A percentile compares a stretch with the other conserved stretches of the same genome.
Conservation (phyloP, 2,329 filamentous ascomycete species). For the Rutstroemia sp. region DNA sequence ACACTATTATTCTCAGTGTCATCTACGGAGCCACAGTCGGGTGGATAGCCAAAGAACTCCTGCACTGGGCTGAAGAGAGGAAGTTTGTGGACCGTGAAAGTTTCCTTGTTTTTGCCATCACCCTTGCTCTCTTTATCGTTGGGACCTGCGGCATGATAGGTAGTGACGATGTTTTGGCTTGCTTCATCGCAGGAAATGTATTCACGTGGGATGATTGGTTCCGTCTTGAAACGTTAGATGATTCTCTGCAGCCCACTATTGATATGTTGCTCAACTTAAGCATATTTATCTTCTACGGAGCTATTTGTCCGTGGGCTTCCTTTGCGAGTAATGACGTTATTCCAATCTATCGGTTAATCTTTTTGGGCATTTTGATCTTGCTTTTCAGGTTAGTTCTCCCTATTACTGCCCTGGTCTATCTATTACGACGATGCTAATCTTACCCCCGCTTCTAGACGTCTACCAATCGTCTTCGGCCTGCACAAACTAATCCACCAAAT, state of each 20-base stretch:
- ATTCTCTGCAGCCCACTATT: conserved; percentile 87
- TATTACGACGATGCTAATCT: neutral
- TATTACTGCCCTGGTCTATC: neutral
- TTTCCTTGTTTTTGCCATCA: conserved; percentile 55
- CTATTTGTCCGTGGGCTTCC: conserved; percentile 70
- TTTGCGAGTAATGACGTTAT: conserved; percentile 65
- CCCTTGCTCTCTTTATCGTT: conserved; percentile 77
- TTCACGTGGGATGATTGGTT: conserved; percentile 97
- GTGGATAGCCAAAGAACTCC: conserved; percentile 71
- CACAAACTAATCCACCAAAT: conserved; percentile 76
- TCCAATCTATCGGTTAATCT: conserved; percentile 64
- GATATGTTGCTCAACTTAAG: conserved; percentile 83
- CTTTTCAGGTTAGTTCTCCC: conserved; percentile 47
- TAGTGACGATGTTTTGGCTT: conserved; percentile 83
- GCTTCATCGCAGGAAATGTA: conserved; percentile 84
- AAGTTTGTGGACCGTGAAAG: conserved; percentile 49
- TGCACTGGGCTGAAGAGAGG: conserved; percentile 77
- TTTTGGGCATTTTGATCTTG: conserved; percentile 68
- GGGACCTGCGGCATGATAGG: conserved; percentile 89
- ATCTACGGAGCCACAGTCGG: conserved; percentile 71
- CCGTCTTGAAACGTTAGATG: conserved; percentile 77
- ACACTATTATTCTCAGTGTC: conserved; percentile 72
- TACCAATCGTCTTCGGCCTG: conserved; percentile 68
- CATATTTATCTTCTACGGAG: conserved; percentile 88
- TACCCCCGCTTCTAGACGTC: conserved; percentile 36